phyloP scores from a whole-genome alignment of 768 basidiomycete species.

The Pulveroboletus frians region DNA sequence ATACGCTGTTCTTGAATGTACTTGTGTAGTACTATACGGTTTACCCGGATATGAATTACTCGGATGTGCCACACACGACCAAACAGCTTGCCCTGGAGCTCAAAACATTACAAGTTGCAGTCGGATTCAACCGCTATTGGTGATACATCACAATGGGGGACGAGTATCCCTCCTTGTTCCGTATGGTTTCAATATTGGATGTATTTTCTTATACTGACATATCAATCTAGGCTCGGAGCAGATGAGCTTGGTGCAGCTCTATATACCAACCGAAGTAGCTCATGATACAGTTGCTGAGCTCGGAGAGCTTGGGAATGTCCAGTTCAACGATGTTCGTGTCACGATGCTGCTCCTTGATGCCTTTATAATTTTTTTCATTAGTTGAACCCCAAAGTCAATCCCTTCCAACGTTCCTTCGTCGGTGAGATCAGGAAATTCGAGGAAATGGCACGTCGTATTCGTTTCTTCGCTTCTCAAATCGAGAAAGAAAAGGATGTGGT shows the following conservation, averaged over 20 bases:
- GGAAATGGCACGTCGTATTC: slow-evolving; percentile 92
- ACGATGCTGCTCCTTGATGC: background rate
- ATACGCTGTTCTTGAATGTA: background rate
- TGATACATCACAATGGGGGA: slow-evolving; percentile 49
- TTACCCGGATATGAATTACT: background rate
- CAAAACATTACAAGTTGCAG: background rate
- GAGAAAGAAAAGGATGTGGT: slow-evolving; percentile 79
- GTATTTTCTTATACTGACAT: slow-evolving; percentile 3
- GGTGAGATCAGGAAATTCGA: slow-evolving; percentile 93
- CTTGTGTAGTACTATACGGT: background rate
- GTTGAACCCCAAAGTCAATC: slow-evolving; percentile 93
- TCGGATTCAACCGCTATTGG: background rate
- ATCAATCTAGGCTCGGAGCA: slow-evolving; percentile 75
- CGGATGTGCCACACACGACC: slow-evolving; percentile 15
- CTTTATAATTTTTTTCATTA: slow-evolving; percentile 30
- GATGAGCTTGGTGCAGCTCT: slow-evolving; percentile 97
- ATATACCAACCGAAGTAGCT: slow-evolving; percentile 94
- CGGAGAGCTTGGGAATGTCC: slow-evolving; percentile 91
- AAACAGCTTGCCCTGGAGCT: slow-evolving; percentile 13
- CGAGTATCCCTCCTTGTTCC: slow-evolving; percentile 81
- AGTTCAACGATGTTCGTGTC: slow-evolving; percentile 90
- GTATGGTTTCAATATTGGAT: slow-evolving; percentile 35
- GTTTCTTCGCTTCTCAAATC: slow-evolving; percentile 85
- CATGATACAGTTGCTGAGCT: slow-evolving; percentile 96
- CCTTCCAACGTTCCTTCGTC: slow-evolving; percentile 97